Evolutionary conservation across 2,329 filamentous ascomycete genomes (phyloP).

Genomic region (Gaeumannomyces tritici): DNA sequence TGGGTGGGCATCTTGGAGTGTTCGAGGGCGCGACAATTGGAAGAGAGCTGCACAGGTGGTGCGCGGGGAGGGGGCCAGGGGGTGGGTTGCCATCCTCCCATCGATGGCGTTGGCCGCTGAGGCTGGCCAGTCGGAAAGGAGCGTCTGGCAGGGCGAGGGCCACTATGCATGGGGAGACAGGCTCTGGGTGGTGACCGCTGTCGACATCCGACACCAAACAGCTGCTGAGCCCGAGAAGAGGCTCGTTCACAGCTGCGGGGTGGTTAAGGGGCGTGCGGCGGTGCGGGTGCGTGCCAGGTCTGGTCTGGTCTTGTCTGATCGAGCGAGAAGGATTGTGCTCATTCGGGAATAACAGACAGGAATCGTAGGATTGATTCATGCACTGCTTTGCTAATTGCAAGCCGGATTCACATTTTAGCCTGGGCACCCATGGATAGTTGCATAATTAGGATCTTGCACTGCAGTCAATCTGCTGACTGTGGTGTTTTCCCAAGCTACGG

Average conservation of each 20-base stretch:
- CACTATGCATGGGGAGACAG: neutral
- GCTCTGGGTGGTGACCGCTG: neutral
- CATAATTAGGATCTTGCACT: neutral
- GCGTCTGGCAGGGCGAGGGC: neutral
- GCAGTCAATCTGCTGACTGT: neutral
- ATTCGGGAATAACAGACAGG: too few relatives aligned
- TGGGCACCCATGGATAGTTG: neutral
- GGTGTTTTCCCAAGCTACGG: too few relatives aligned
- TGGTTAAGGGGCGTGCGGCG: too few relatives aligned
- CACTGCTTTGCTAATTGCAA: neutral
- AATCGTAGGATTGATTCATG: neutral
- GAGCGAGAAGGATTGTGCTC: too few relatives aligned
- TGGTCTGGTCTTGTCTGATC: too few relatives aligned
- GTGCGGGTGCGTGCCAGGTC: too few relatives aligned
- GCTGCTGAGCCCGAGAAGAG: neutral
- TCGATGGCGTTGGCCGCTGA: neutral
- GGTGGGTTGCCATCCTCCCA: neutral
- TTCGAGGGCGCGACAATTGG: neutral
- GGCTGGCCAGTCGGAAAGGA: neutral
- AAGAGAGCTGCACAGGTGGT: neutral
- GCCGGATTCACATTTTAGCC: neutral
- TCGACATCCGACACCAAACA: neutral
- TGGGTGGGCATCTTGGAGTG: neutral
- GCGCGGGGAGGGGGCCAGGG: neutral
- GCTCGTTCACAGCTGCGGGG: neutral